Conservation (phyloP, 2,329 filamentous ascomycete genomes). For the Podosphaera fusca region DNA sequence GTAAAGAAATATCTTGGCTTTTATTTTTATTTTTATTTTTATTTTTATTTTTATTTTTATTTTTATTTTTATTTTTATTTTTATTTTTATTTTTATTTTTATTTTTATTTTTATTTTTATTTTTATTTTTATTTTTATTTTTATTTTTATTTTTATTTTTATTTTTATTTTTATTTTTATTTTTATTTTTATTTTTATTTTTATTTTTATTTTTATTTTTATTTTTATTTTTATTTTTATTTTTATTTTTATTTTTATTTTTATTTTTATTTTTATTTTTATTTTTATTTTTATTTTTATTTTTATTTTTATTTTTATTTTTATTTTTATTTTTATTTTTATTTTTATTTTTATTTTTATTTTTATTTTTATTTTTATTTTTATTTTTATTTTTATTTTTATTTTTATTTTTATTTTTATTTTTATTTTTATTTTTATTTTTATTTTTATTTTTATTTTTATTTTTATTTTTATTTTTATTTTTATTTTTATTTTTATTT, state of each 20-base stretch:
- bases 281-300: neutral
- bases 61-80: too few species aligned
- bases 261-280: neutral
- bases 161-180: too few species aligned
- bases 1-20: too few species aligned
- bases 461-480: neutral
- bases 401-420: neutral
- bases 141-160: too few species aligned
- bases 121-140: too few species aligned
- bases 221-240: neutral
- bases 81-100: too few species aligned
- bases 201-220: neutral
- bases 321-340: neutral
- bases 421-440: neutral
- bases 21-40: too few species aligned
- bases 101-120: too few species aligned
- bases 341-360: neutral
- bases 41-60: too few species aligned
- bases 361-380: neutral
- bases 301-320: neutral
- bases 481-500: neutral
- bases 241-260: neutral
- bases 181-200: neutral
- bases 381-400: neutral
- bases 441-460: neutral